Conservation (phyloP, 2,329 filamentous ascomycete species). For the Colletotrichum sp. region DNA sequence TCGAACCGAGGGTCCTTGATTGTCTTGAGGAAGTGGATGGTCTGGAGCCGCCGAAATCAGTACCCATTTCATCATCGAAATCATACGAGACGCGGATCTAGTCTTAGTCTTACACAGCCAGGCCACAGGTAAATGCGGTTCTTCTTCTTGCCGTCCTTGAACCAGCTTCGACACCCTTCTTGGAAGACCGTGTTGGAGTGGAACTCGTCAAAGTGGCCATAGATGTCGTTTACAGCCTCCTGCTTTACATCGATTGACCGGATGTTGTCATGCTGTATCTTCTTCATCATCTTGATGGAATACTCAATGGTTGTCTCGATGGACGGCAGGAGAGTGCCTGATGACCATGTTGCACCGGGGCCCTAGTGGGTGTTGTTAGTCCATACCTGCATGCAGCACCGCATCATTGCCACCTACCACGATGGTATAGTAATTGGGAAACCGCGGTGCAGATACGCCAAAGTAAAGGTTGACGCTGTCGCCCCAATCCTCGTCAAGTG, state of each 20-base stretch:
- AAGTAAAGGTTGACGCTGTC: constrained; percentile 46
- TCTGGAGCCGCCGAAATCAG: constrained; percentile 21
- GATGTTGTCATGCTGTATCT: constrained; percentile 40
- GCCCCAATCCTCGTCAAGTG: constrained; percentile 50
- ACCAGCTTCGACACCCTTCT: constrained; percentile 38
- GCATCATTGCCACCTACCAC: constrained; percentile 24
- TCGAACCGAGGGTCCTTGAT: constrained; percentile 38
- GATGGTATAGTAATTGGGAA: constrained; percentile 49
- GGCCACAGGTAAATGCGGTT: constrained; percentile 38
- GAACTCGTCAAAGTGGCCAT: constrained; percentile 35
- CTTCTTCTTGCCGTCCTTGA: constrained; percentile 37
- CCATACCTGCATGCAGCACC: not conserved
- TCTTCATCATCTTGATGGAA: constrained; percentile 41
- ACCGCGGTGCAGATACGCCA: constrained; percentile 47
- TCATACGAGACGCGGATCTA: not conserved
- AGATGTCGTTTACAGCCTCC: constrained; percentile 37
- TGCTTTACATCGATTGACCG: constrained; percentile 37
- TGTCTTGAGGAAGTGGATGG: constrained; percentile 41
- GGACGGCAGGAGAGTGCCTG: constrained; percentile 46
- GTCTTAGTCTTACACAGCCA: constrained; percentile 30
- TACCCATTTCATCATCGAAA: not conserved
- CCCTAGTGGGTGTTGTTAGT: constrained; percentile 22
- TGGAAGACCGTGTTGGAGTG: constrained; percentile 38
- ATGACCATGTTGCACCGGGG: constrained; percentile 47
- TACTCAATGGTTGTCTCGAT: constrained; percentile 49